Conservation (phyloP, 73 alveolate genomes). For the Breviolum minutum region DNA sequence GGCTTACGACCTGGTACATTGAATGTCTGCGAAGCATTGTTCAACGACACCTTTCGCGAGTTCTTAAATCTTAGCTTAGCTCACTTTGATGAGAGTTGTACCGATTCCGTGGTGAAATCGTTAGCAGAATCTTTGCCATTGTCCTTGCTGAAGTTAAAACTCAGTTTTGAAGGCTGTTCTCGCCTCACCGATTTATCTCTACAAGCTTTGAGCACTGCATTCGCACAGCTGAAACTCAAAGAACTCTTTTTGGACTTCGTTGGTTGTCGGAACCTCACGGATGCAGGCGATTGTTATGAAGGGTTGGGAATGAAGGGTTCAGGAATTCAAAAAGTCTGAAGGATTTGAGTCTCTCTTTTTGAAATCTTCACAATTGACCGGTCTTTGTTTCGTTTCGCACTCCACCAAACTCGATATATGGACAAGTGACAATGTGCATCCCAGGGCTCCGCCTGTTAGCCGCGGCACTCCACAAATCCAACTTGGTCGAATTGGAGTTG, state of each 20-base stretch:
- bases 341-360: too few relatives aligned
- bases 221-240: slow-evolving; percentile 10
- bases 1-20: slow-evolving; percentile 10
- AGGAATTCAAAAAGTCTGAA: neutral
- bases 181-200: slow-evolving; percentile 63
- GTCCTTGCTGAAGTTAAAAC: slow-evolving; percentile 21
- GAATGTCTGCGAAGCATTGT: slow-evolving; percentile 31
- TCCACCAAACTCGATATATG: neutral
- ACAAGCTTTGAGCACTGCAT: slow-evolving; percentile 8
- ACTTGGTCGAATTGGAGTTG: slow-evolving; percentile 25
- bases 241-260: slow-evolving; percentile 58
- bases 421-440: neutral
- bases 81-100: slow-evolving; percentile 56
- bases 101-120: slow-evolving; percentile 45
- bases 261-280: slow-evolving; percentile 71
- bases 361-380: neutral
- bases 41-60: neutral
- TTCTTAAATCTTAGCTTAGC: slow-evolving; percentile 66
- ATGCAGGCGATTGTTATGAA: slow-evolving; percentile 5
- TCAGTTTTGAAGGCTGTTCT: slow-evolving; percentile 67
- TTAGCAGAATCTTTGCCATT: slow-evolving; percentile 63
- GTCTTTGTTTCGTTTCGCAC: neutral
- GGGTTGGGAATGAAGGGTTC: neutral
- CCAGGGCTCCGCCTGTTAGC: slow-evolving; percentile 39
- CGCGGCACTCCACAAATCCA: neutral